Base-by-base conservation (phyloP, 495 filamentous ascomycete species). In the Xylaria venustula region DNA sequence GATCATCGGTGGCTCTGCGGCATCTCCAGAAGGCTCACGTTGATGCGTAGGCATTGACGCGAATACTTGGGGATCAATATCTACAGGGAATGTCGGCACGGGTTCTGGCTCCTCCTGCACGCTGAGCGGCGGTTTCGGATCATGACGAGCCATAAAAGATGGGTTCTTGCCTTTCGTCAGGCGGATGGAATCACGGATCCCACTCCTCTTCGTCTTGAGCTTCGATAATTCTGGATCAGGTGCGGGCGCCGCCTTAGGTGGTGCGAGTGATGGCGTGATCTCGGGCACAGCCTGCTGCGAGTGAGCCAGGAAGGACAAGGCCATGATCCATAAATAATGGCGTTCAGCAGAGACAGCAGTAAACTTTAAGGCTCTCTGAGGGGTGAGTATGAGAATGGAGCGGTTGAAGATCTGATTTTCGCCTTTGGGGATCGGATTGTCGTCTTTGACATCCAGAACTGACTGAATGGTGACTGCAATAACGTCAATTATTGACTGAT, bases 281-380 rank as follows among this genome's bases (percentile, higher is more conserved):
- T 90, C 85, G 0, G 89, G 85, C 34, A 88, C 87, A 50, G 87
- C 83, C 68, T 87, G 88, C 23, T 86, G 80, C 3, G 92, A 93
- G 70, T 96, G 91, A 28, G 91, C 91, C 40, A 98, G 78, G 81
- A 97, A 98, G 1, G 93, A 96, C 14, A 98, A 80, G 2, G 94
- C 91, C 34, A 89, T 96, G 15, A 98, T 78, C 94, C 94, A 98
- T 58, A 97, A 81, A 64, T 95, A 97, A 75, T 98, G 94, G 17
- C 95, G 87, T 60, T 97, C 94, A 28, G 85, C 77, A 14, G 84
- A 87, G 15, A 83, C 77, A 14, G 93, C 91, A 0, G 95, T 98
- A 74, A 98, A 97, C 72, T 98, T 98, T 51, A 98, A 84, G 28
- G 94, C 94, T 60, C 94, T 85, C 64, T 93, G 88, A 7, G 95